phyloP scores from a whole-genome alignment of 2,329 filamentous ascomycete species.

The Cercospora janseana region DNA sequence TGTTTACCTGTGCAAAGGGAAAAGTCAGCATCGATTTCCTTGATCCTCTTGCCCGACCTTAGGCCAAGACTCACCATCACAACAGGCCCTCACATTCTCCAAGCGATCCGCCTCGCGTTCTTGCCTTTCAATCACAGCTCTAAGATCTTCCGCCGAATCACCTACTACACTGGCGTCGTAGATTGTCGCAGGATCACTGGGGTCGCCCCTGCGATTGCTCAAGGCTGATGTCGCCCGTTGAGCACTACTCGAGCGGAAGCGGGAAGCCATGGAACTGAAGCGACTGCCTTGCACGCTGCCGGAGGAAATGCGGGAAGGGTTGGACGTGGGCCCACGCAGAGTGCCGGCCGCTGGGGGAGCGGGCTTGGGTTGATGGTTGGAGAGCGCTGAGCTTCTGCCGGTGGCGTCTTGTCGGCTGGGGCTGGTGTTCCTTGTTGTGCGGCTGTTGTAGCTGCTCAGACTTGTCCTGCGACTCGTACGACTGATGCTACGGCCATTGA shows the following conservation, averaged over 20 bases:
- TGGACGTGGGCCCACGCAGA: constrained; percentile 13
- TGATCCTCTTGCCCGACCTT: neutral
- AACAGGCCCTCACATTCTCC: constrained; percentile 95
- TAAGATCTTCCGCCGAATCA: constrained; percentile 74
- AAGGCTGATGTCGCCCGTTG: constrained; percentile 24
- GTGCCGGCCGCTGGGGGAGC: constrained; percentile 5
- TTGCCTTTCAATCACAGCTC: constrained; percentile 73
- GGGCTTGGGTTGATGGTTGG: constrained; percentile 6
- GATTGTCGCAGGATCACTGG: constrained; percentile 33
- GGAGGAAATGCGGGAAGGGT: constrained; percentile 23
- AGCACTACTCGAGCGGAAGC: constrained; percentile 28
- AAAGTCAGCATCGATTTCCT: constrained; percentile 4
- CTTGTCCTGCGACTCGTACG: constrained; percentile 33
- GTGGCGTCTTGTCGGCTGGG: constrained; percentile 44
- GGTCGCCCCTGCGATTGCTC: constrained; percentile 20
- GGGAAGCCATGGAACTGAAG: constrained; percentile 34
- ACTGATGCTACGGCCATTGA: constrained; percentile 52
- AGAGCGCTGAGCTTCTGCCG: constrained; percentile 13
- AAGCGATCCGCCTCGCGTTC: constrained; percentile 74
- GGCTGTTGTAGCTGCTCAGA: constrained; percentile 43
- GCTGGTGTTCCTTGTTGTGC: constrained; percentile 65
- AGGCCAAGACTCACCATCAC: constrained; percentile 70
- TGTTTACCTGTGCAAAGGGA: constrained; percentile 45
- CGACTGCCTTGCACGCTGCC: constrained; percentile 42
- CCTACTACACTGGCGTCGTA: constrained; percentile 57